Evolutionary conservation across 192 early-diverging fungal genomes (phyloP).

Genomic region (Fimicolochytrium jonesii): DNA sequence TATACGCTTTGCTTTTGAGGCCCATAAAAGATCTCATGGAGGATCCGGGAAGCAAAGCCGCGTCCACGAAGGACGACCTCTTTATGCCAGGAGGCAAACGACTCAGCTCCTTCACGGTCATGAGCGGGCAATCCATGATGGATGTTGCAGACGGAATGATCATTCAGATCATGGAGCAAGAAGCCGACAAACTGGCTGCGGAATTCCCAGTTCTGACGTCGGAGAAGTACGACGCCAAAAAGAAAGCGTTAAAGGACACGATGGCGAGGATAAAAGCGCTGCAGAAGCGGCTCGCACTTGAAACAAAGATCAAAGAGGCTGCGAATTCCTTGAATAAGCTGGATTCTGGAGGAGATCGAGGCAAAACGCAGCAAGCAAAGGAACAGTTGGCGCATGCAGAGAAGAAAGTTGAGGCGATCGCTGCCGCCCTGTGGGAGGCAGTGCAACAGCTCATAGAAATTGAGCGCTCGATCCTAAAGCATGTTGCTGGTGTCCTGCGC

Average conservation of each 20-base stretch:
- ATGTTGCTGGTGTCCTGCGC: constrained; percentile 35
- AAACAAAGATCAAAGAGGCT: constrained; percentile 40
- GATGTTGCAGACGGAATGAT: constrained; percentile 15
- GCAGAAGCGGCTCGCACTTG: constrained; percentile 39
- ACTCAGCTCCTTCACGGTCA: constrained; percentile 1
- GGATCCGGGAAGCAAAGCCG: too few relatives aligned
- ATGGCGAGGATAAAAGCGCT: constrained; percentile 22
- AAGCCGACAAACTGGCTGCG: constrained; percentile 31
- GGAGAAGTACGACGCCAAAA: constrained; percentile 37
- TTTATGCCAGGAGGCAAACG: constrained; percentile 13
- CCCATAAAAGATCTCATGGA: too few relatives aligned
- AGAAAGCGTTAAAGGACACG: constrained; percentile 30
- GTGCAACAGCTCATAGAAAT: constrained; percentile 31
- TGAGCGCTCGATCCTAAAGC: constrained; percentile 43
- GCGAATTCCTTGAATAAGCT: constrained; percentile 31
- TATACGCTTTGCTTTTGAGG: too few relatives aligned
- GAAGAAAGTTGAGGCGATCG: constrained; percentile 38
- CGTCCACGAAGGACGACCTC: too few relatives aligned
- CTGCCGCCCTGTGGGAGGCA: constrained; percentile 32
- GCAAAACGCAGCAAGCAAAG: constrained; percentile 21
- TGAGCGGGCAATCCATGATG: not conserved
- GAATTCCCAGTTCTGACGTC: constrained; percentile 26
- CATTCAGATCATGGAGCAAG: constrained; percentile 31
- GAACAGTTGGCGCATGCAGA: constrained; percentile 34
- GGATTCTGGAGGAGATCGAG: constrained; percentile 13